phyloP scores from a whole-genome alignment of 2,329 filamentous ascomycete genomes.

The Hypoxylon sp. region DNA sequence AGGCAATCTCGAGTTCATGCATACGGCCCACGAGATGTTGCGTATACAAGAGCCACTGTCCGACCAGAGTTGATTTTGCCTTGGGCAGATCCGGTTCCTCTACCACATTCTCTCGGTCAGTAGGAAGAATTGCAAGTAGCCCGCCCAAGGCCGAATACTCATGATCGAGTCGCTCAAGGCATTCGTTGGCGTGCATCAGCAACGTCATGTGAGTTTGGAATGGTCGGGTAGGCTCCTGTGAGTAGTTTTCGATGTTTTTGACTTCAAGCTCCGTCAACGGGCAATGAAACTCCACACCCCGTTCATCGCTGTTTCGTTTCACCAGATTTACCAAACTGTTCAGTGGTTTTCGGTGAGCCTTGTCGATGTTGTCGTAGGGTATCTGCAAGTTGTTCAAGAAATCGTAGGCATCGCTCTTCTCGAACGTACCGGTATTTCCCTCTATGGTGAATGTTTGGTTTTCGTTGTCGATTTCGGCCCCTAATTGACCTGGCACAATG shows the following conservation, averaged over 20 bases:
- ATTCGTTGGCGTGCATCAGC: constrained; percentile 71
- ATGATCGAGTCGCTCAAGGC: constrained; percentile 72
- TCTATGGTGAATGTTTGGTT: constrained; percentile 20
- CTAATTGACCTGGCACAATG: constrained; percentile 59
- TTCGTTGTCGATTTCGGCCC: constrained; percentile 53
- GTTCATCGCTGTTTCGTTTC: constrained; percentile 59
- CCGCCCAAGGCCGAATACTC: constrained; percentile 71
- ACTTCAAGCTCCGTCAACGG: constrained; percentile 57
- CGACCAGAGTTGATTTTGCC: constrained; percentile 68
- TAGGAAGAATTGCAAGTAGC: constrained; percentile 68
- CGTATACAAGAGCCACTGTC: constrained; percentile 70
- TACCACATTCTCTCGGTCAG: constrained; percentile 54
- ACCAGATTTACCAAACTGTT: constrained; percentile 64
- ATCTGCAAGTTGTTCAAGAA: constrained; percentile 67
- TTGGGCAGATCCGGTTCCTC: constrained; percentile 56
- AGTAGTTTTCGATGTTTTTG: constrained; percentile 42
- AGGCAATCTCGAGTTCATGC: constrained; percentile 70
- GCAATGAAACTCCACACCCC: constrained; percentile 63
- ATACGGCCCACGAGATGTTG: constrained; percentile 68
- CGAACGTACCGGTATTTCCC: constrained; percentile 51
- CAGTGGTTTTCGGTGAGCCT: constrained; percentile 63
- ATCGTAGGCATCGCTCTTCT: constrained; percentile 67
- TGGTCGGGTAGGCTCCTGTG: constrained; percentile 51
- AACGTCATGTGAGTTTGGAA: constrained; percentile 66
- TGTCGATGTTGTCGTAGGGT: constrained; percentile 66